A percentile compares a stretch with the other conserved stretches of the same genome.
Evolutionary conservation across 345 rosid genomes (phyloP).

Genomic region (Brassica nigra): DNA sequence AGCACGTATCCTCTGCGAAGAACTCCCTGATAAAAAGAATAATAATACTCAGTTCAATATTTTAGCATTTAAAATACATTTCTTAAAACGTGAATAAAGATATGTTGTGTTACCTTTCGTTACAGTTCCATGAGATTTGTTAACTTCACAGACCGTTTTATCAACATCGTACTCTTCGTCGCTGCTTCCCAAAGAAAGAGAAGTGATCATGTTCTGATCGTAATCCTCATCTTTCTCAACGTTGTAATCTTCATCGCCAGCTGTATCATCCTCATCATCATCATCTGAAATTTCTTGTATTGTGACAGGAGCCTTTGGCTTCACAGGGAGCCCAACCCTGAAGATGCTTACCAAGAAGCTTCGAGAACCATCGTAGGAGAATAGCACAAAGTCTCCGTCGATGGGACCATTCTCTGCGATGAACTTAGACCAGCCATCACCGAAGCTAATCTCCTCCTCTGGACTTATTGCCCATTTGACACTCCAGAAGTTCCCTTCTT

Average conservation of each 20-base stretch:
- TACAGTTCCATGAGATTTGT: not conserved
- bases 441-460: constrained; percentile 13
- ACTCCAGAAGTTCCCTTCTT: constrained; percentile 31
- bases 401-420: constrained; percentile 3
- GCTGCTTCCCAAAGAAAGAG: not conserved
- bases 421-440: constrained; percentile 32
- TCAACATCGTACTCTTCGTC: not conserved
- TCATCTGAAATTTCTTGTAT: not conserved
- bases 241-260: not conserved
- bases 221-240: not conserved
- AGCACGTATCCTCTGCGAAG: not conserved
- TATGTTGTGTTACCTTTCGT: not conserved
- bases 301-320: not conserved
- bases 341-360: constrained; percentile 19
- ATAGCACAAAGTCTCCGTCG: constrained; percentile 5
- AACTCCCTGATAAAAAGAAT: not conserved
- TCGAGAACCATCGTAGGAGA: constrained; percentile 30
- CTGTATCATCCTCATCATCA: not conserved
- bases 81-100: no score
- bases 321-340: not conserved
- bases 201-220: not conserved
- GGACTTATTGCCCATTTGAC: constrained; percentile 14
- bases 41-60: not conserved
- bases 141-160: not conserved
- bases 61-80: no score